phyloP scores from a whole-genome alignment of 768 basidiomycete species.

The Calocera viscosa region DNA sequence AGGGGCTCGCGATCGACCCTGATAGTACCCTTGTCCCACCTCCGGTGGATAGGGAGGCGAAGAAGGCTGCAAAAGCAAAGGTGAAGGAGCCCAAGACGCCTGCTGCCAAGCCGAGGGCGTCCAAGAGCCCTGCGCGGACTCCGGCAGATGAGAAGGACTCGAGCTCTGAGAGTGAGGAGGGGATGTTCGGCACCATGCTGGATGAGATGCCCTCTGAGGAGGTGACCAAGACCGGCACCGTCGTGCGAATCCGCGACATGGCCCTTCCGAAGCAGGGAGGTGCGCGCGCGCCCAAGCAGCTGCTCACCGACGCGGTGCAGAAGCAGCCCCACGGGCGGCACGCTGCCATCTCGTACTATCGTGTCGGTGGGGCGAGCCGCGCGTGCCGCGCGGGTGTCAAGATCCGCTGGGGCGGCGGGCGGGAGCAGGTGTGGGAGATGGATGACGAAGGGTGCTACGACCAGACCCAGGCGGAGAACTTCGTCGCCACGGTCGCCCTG shows the following conservation, averaged over 20 bases:
- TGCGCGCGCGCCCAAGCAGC: conserved; percentile 62
- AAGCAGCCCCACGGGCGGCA: conserved; percentile 50
- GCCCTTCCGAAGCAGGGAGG: conserved; percentile 71
- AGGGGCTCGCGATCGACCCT: conserved; percentile 15
- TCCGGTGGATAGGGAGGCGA: conserved; percentile 12
- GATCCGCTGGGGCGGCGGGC: conserved; percentile 59
- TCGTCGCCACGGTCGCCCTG: conserved; percentile 72
- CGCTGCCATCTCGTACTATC: conserved; percentile 56
- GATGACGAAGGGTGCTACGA: conserved; percentile 69
- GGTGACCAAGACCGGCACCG: conserved; percentile 42
- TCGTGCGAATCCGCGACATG: conserved; percentile 51
- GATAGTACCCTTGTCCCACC: neutral
- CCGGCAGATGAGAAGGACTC: conserved; percentile 11
- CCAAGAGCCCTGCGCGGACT: neutral
- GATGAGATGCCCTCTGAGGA: conserved; percentile 50
- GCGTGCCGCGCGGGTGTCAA: conserved; percentile 59
- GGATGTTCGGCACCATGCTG: conserved; percentile 61
- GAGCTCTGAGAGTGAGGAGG: conserved; percentile 18
- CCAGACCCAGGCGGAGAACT: conserved; percentile 73
- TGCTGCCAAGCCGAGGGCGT: conserved; percentile 13
- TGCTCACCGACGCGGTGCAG: conserved; percentile 54
- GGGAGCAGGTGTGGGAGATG: conserved; percentile 62
- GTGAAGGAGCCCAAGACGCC: conserved; percentile 32
- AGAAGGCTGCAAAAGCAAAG: conserved; percentile 25
- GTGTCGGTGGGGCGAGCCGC: conserved; percentile 57